A percentile compares a stretch with the other conserved stretches of the same genome.
These are phyloP conservation scores for Silene coronaria DNA, from an alignment of 179 eudicot genomes.

Conservation along the genomic window DNA sequence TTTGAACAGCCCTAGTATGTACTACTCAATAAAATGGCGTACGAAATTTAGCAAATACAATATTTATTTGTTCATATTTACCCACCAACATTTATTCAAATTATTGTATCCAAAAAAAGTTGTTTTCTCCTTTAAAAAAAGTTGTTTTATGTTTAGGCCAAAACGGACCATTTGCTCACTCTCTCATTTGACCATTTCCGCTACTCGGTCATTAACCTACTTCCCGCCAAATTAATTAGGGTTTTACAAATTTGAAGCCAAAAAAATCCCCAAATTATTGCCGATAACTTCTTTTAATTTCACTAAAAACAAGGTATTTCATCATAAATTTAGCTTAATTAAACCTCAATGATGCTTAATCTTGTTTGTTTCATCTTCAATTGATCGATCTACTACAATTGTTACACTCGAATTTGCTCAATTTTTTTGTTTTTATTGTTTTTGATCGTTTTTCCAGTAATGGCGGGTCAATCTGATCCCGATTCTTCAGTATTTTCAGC, in stretches of 20 bases:
- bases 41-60: too few relatives aligned
- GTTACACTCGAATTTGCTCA: not conserved
- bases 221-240: slow-evolving; percentile 8
- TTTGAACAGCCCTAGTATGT: too few relatives aligned
- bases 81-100: too few relatives aligned
- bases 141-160: too few relatives aligned
- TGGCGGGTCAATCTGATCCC: slow-evolving; percentile 59
- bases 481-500: slow-evolving; percentile 51
- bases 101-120: too few relatives aligned
- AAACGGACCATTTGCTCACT: too few relatives aligned
- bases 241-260: not conserved
- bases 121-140: too few relatives aligned
- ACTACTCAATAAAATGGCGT: too few relatives aligned
- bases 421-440: not conserved
- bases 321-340: not conserved
- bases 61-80: too few relatives aligned
- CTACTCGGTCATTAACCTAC: not conserved
- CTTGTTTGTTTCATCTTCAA: too few relatives aligned
- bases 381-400: not conserved
- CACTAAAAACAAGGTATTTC: not conserved
- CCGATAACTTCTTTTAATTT: not conserved
- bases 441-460: slow-evolving; percentile 12
- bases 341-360: not conserved
- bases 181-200: not conserved
- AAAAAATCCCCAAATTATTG: not conserved